phyloP scores from a whole-genome alignment of 805 yeast species.

The Candida argentea region DNA sequence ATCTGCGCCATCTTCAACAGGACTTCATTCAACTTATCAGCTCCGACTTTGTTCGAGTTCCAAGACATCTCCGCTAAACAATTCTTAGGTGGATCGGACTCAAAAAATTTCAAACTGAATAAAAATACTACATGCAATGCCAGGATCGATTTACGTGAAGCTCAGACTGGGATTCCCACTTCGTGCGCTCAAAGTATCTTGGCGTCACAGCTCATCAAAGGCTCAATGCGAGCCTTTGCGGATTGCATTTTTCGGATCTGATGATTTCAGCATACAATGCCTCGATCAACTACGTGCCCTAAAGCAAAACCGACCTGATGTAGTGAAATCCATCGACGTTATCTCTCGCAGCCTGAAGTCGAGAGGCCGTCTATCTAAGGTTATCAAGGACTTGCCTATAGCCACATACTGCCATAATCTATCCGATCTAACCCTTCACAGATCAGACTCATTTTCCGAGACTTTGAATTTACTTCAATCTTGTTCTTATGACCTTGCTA shows the following conservation, averaged over 20 bases:
- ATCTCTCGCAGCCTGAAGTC: slow-evolving; percentile 55
- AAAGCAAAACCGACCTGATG: slow-evolving; percentile 8
- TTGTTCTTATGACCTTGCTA: slow-evolving; percentile 44
- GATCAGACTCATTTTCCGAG: slow-evolving; percentile 44
- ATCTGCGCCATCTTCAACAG: too few species aligned
- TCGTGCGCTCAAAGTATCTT: too few species aligned
- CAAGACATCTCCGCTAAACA: too few species aligned
- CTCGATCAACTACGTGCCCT: slow-evolving; percentile 28
- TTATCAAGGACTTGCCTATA: slow-evolving; percentile 44
- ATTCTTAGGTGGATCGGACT: too few species aligned
- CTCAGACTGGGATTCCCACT: not conserved
- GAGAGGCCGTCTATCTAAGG: slow-evolving; percentile 47
- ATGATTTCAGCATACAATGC: slow-evolving; percentile 52
- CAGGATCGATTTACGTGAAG: too few species aligned
- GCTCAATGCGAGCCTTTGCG: slow-evolving; percentile 4
- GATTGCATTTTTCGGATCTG: slow-evolving; percentile 74
- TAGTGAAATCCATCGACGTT: slow-evolving; percentile 38
- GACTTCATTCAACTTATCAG: too few species aligned
- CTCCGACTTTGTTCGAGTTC: too few species aligned
- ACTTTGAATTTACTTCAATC: slow-evolving; percentile 14
- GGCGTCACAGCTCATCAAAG: too few species aligned
- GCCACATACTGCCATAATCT: slow-evolving; percentile 14
- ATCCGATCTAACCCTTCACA: slow-evolving; percentile 14
- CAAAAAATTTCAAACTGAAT: too few species aligned
- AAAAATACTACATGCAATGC: too few species aligned